Conservation (phyloP, 352 stramenopile species). For the Thalassiosira hispida region DNA sequence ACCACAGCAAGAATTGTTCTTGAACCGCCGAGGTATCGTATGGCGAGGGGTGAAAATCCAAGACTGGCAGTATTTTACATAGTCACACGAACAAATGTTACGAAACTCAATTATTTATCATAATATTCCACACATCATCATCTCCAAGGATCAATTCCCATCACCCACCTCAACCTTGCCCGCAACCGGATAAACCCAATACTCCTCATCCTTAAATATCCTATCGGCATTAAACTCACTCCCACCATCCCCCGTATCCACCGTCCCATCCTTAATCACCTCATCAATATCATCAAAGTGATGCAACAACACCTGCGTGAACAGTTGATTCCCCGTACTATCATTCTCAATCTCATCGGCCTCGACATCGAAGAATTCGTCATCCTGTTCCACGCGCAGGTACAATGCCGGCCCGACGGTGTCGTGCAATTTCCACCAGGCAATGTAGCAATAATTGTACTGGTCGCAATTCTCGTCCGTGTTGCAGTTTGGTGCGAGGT, state of each 20-base stretch:
- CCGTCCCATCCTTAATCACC: conserved; percentile 45
- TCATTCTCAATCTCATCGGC: conserved; percentile 29
- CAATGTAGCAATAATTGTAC: conserved; percentile 58
- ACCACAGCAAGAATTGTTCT: too few species aligned
- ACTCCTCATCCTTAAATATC: conserved; percentile 51
- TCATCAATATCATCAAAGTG: conserved; percentile 58
- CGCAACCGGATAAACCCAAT: conserved; percentile 30
- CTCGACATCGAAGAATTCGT: conserved; percentile 59
- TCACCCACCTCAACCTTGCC: conserved; percentile 2
- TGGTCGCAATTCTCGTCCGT: conserved; percentile 47
- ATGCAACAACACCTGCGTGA: conserved; percentile 48
- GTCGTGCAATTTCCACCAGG: conserved; percentile 57
- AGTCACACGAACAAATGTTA: too few species aligned
- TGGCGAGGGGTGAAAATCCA: too few species aligned
- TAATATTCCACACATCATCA: too few species aligned
- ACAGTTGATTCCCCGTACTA: conserved; percentile 39
- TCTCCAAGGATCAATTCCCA: neutral
- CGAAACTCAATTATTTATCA: too few species aligned
- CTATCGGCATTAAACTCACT: conserved; percentile 46
- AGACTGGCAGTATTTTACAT: too few species aligned
- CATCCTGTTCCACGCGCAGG: conserved; percentile 51
- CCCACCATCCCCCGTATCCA: too few species aligned
- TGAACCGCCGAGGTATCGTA: too few species aligned
- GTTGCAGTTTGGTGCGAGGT: conserved; percentile 54
- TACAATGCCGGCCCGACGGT: conserved; percentile 42